Evolutionary conservation across 2,329 filamentous ascomycete genomes (phyloP), one percentile per base, ranked within the genome.

Genomic region (Verticillium nubilum): DNA sequence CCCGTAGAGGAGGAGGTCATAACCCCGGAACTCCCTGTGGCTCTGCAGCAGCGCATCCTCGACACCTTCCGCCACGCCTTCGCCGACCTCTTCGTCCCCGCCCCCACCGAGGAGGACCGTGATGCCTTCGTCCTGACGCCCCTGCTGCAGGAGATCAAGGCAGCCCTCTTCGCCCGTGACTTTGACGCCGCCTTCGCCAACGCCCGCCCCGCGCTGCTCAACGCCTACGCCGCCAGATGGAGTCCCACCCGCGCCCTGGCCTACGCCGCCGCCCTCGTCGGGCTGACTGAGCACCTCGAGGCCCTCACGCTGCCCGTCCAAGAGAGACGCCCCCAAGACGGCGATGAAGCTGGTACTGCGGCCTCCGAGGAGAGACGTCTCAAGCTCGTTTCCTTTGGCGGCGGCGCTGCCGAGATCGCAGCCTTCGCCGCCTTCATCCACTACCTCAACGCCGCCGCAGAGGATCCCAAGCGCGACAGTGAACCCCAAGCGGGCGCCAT

Each of bases 181-280:
- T 98, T 98, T 74, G 80, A 81, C 13, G 76, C 79, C 17, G 94
- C 94, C 0, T 99, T 98, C 75, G 86, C 86, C 0, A 80, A 80
- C 53, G 62, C 62, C 19, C 25, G 52, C 5, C 57, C 59, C 1
- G 85, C 89, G 52, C 84, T 88, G 66, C 81, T 97, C 19, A 85
- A 89, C 62, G 90, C 89, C 10, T 99, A 99, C 77, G 91, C 92
- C 9, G 85, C 91, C 58, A 80, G 95, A 67, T 99, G 94, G 93
- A 97, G 92, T 73, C 91, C 94, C 1, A 89, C 90, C 57, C 82
- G 95, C 58, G 90, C 92, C 0, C 76, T 98, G 57, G 91, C 88
- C 63, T 98, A 98, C 74, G 79, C 86, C n/a, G 69, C 75, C 2
- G 74, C 87, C n/a, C 72, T 88, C 37, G 61, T 72, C 55, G 68